These are phyloP conservation scores for Daldinia concentrica DNA, from an alignment of 495 filamentous ascomycete species.

Conservation along the genomic window DNA sequence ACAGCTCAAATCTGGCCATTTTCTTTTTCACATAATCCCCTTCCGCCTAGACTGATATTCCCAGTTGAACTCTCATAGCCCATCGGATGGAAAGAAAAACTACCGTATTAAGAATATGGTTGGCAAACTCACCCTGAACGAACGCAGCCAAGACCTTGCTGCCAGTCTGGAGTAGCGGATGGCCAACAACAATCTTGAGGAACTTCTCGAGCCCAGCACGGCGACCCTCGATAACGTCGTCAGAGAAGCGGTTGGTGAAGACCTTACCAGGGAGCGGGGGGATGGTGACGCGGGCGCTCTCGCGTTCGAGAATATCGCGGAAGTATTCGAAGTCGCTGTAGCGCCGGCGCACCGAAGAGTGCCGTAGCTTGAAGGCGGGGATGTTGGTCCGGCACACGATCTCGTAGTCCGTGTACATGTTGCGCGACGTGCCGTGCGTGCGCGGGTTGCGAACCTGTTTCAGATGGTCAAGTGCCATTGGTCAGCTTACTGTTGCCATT, in stretches of 20 bases:
- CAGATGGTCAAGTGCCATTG: neutral
- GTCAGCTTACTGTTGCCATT: constrained; percentile 2
- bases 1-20: neutral
- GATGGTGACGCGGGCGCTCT: constrained; percentile 92
- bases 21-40: too few relatives aligned
- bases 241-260: constrained; percentile 96
- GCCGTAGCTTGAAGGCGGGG: constrained; percentile 90
- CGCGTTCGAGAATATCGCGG: constrained; percentile 96
- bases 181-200: constrained; percentile 95
- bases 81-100: neutral
- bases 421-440: constrained; percentile 91
- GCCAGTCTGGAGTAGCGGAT: constrained; percentile 95
- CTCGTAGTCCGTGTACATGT: constrained; percentile 99
- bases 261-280: constrained; percentile 97
- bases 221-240: constrained; percentile 97
- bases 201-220: constrained; percentile 93
- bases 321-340: constrained; percentile 99
- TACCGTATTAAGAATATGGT: neutral
- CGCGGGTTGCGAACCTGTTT: constrained; percentile 89
- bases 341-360: constrained; percentile 85
- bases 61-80: constrained; percentile 28
- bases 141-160: constrained; percentile 95
- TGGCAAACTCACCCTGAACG: constrained; percentile 81
- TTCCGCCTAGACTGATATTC: neutral
- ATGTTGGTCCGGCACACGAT: constrained; percentile 98